These are phyloP conservation scores for Hysterium pulicare DNA, from an alignment of 2,329 filamentous ascomycete genomes.

Conservation along the genomic window DNA sequence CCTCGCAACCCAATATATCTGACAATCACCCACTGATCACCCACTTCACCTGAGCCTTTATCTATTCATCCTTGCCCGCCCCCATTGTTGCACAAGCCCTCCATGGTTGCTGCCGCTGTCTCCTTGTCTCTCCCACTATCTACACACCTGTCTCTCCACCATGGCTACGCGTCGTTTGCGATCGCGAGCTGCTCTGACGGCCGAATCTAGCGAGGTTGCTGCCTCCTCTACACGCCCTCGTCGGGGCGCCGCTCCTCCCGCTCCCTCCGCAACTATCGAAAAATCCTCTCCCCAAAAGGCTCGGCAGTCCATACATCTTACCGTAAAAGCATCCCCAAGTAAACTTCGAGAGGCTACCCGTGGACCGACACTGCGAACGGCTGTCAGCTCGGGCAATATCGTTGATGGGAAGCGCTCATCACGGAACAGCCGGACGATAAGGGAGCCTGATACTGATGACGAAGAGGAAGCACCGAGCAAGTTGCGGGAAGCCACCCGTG, in stretches of 20 bases:
- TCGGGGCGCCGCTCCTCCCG: constrained; percentile 32
- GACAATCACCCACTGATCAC: no score
- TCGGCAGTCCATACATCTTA: constrained; percentile 46
- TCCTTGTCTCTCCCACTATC: constrained; percentile 2
- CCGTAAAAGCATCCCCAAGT: constrained; percentile 49
- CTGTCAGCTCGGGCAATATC: constrained; percentile 35
- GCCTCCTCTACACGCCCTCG: constrained; percentile 36
- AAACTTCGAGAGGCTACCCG: constrained; percentile 48
- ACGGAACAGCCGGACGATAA: constrained; percentile 37
- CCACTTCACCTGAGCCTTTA: constrained; percentile 2
- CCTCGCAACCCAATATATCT: constrained; percentile 4
- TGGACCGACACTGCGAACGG: constrained; percentile 24
- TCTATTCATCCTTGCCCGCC: constrained; percentile 3
- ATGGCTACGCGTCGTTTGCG: constrained; percentile 36
- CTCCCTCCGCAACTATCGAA: constrained; percentile 36
- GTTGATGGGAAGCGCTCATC: constrained; percentile 37
- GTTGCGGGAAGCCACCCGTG: constrained; percentile 46
- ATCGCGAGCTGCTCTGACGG: constrained; percentile 34
- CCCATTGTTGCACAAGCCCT: no score
- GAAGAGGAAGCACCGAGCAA: constrained; percentile 50
- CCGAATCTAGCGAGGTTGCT: constrained; percentile 30
- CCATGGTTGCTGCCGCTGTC: not conserved
- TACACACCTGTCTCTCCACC: constrained; percentile 7
- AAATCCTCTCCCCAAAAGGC: constrained; percentile 40
- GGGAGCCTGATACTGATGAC: constrained; percentile 42